Evolutionary conservation across 2,329 filamentous ascomycete species (phyloP).

Genomic region (Fusarium stilboides): DNA sequence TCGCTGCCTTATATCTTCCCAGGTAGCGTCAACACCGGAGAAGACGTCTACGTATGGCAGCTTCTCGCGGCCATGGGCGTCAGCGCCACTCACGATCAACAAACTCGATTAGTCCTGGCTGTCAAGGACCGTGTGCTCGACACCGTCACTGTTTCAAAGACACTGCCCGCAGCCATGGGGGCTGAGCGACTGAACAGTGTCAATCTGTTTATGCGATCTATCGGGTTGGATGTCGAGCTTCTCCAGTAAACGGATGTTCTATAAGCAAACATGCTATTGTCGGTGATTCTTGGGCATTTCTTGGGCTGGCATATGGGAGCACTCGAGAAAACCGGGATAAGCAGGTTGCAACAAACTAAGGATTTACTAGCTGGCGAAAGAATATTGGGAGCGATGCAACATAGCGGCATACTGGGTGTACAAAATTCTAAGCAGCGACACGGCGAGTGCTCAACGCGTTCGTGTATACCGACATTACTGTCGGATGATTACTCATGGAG

Average conservation of each 20-base stretch:
- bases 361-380: slow-evolving; percentile 43
- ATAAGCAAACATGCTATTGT: slow-evolving; percentile 40
- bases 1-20: slow-evolving; percentile 90
- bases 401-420: slow-evolving; percentile 43
- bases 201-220: slow-evolving; percentile 98
- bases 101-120: slow-evolving; percentile 92
- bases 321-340: slow-evolving; percentile 42
- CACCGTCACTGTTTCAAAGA: slow-evolving; percentile 90
- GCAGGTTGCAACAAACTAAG: slow-evolving; percentile 35
- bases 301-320: slow-evolving; percentile 48
- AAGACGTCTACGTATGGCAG: slow-evolving; percentile 98
- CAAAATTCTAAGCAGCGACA: slow-evolving; percentile 36
- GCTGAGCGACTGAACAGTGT: slow-evolving; percentile 89
- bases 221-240: slow-evolving; percentile 95
- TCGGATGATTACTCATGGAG: slow-evolving; percentile 32
- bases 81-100: slow-evolving; percentile 92
- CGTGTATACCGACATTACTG: slow-evolving; percentile 41
- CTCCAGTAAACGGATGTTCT: slow-evolving; percentile 57
- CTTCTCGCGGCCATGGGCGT: slow-evolving; percentile 96
- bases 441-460: slow-evolving; percentile 37
- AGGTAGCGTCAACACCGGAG: slow-evolving; percentile 87
- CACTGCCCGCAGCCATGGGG: slow-evolving; percentile 88
- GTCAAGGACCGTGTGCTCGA: slow-evolving; percentile 99
- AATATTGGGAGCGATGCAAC: slow-evolving; percentile 37
- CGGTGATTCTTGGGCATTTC: slow-evolving; percentile 49